Conservation (phyloP, 2,329 filamentous ascomycete species). For the Rhynchosporium graminicola region DNA sequence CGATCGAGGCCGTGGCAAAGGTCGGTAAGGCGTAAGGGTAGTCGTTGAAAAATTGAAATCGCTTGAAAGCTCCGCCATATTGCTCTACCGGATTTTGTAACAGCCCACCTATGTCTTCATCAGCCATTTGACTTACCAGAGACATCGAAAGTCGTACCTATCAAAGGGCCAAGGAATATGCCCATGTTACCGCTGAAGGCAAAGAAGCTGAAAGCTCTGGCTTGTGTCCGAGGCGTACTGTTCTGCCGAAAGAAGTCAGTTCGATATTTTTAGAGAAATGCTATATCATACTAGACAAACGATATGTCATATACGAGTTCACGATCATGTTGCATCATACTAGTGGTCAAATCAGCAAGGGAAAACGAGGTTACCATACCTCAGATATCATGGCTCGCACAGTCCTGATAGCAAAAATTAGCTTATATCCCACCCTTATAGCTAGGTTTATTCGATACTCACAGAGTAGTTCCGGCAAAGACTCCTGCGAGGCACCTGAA, state of each 20-base stretch:
- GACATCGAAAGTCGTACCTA: constrained; percentile 40
- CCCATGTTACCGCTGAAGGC: constrained; percentile 75
- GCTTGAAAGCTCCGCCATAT: constrained; percentile 60
- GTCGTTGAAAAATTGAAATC: constrained; percentile 57
- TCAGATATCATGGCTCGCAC: constrained; percentile 74
- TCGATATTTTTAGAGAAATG: background rate
- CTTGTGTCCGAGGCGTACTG: constrained; percentile 69
- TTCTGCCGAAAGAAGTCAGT: constrained; percentile 47
- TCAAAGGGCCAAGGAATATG: constrained; percentile 65
- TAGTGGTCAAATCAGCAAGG: no score
- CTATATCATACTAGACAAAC: no score
- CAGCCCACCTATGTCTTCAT: constrained; percentile 54
- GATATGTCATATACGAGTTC: no score
- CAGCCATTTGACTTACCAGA: constrained; percentile 4
- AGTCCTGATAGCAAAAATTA: constrained; percentile 41
- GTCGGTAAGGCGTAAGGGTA: constrained; percentile 69
- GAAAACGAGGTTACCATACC: background rate
- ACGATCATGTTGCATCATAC: no score
- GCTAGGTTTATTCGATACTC: constrained; percentile 12
- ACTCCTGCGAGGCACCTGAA: constrained; percentile 71
- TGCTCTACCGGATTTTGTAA: constrained; percentile 67
- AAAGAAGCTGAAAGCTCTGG: constrained; percentile 73
- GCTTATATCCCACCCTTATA: background rate
- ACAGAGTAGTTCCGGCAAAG: constrained; percentile 73
- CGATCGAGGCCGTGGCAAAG: constrained; percentile 57